Evolutionary conservation across 208 protist species (phyloP).

Genomic region (Perkinsela sp.): DNA sequence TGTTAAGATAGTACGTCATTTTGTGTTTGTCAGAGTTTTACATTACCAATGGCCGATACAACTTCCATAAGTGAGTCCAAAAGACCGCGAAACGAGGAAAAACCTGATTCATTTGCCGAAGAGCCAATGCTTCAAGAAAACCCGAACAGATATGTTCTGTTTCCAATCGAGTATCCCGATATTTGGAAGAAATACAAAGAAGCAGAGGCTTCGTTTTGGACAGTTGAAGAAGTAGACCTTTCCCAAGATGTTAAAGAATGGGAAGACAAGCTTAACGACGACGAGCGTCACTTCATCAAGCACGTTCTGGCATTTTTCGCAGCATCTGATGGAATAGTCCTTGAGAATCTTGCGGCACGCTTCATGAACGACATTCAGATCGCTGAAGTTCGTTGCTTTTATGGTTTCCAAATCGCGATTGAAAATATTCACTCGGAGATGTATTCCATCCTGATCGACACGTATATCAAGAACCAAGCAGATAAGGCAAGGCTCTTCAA

Average conservation of each 20-base stretch:
- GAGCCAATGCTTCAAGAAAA: slow-evolving; percentile 84
- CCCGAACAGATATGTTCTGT: slow-evolving; percentile 83
- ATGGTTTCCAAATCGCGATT: slow-evolving; percentile 95
- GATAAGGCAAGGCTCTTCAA: slow-evolving; percentile 79
- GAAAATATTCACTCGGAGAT: slow-evolving; percentile 94
- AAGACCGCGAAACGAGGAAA: neutral
- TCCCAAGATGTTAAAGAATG: slow-evolving; percentile 76
- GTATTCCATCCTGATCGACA: slow-evolving; percentile 73
- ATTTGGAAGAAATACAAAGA: slow-evolving; percentile 99
- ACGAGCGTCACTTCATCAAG: slow-evolving; percentile 92
- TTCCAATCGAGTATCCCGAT: slow-evolving; percentile 84
- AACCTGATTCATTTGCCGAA: slow-evolving; percentile 7
- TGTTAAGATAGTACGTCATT: too few species aligned
- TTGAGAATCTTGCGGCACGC: slow-evolving; percentile 82
- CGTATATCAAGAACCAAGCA: slow-evolving; percentile 73
- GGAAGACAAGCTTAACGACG: slow-evolving; percentile 59
- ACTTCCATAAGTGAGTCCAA: too few species aligned
- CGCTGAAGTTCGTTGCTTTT: slow-evolving; percentile 89
- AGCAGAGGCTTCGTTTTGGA: slow-evolving; percentile 87
- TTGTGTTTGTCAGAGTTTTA: too few species aligned
- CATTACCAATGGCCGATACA: too few species aligned
- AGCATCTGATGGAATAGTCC: slow-evolving; percentile 91
- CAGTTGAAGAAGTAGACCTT: slow-evolving; percentile 93
- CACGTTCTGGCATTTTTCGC: slow-evolving; percentile 96
- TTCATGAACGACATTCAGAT: slow-evolving; percentile 93